Percentiles rank a stretch among this genome's conserved stretches.
Evolutionary conservation across 208 protist genomes (phyloP).

Genomic region (Giardia duodenalis): DNA sequence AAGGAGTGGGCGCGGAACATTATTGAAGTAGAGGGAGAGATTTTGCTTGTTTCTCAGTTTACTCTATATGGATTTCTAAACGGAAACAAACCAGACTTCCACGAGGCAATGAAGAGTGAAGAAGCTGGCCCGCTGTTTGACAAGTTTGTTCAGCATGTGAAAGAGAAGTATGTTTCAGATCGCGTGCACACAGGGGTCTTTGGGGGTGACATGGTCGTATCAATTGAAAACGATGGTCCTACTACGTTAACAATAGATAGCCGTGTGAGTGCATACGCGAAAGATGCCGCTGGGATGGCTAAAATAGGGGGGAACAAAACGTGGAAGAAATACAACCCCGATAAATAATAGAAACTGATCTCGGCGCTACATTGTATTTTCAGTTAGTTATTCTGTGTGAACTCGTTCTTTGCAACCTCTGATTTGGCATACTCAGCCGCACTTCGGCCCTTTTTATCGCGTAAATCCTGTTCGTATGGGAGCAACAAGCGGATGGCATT

Average conservation of each 20-base stretch:
- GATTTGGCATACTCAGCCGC: background rate
- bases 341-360: background rate
- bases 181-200: background rate
- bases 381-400: too few relatives aligned
- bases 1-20: background rate
- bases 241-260: background rate
- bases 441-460: background rate
- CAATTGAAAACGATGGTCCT: background rate
- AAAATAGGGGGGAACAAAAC: background rate
- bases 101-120: background rate
- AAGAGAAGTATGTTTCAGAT: background rate
- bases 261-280: background rate
- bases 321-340: background rate
- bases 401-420: too few relatives aligned
- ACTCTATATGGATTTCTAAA: background rate
- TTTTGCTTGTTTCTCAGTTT: background rate
- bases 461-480: background rate
- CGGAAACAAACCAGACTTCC: background rate
- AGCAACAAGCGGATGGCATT: background rate
- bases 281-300: background rate
- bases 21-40: background rate
- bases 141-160: background rate
- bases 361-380: too few relatives aligned
- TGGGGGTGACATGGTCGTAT: background rate
- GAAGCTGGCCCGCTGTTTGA: background rate